Base-by-base conservation (phyloP, 352 stramenopile genomes). In the Aphanomyces cochlioides region DNA sequence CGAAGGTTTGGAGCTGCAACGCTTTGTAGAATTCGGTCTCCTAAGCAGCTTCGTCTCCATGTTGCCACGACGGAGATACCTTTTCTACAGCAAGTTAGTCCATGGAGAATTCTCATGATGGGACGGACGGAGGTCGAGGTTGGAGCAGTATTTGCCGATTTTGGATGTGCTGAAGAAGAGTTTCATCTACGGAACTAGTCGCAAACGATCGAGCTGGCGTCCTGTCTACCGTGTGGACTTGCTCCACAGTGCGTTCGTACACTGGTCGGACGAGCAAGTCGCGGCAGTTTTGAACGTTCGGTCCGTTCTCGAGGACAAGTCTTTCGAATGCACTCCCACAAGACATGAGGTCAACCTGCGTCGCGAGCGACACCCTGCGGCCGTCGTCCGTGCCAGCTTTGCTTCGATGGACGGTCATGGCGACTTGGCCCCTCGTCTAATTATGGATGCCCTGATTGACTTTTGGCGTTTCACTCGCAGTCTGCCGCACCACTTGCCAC, bases 121-220 rank as follows among this genome's bases (percentile, higher is more conserved):
- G 17, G n/a, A 56, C 13, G 37, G 15, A 84, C 83, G 90, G 47
- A 82, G 79, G 60, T 93, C 86, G 21, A 93, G 73, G 58, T 91
- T 90, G 56, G 83, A 79, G 72, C 91, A 93, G 72, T 92, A 91
- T 47, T 90, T 78, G 67, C 90, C 83, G 38, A 93, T 73, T 54
- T 90, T 90, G 56, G 86, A 90, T 53, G 80, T 80, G 10, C 72
- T 76, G 34, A 93, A 81, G 38, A 92, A 74, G 38, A 85, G 83
- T 68, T 93, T 93, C 37, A 93, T 81, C 85, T 92, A 72, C 34
- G 45, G n/a, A 43, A 4, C 48, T 34, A 10, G 12, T 43, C 38
- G 19, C 65, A 43, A 13, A 19, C 43, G 10, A 3, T 13, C 60
- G 41, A 37, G 41, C 45, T 68, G 12, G 41, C 56, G 21, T 4